A percentile compares a stretch with the other conserved stretches of the same genome.
These are phyloP conservation scores for Pseudozyma hubeiensis DNA, from an alignment of 1,284 basidiomycete species.

Conservation along the genomic window DNA sequence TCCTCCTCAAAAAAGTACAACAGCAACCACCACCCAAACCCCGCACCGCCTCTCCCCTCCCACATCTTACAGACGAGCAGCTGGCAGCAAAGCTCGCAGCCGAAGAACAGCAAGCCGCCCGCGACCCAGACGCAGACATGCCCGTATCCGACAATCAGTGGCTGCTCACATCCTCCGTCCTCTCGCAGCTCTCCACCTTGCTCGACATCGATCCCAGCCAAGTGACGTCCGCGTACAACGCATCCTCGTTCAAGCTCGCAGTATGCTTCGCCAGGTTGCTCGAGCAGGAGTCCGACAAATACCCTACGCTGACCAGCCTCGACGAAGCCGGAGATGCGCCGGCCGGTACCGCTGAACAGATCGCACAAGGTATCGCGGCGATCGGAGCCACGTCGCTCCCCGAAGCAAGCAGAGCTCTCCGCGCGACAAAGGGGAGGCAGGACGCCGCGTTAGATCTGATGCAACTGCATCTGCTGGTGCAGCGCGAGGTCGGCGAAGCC, in stretches of 20 bases:
- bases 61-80: constrained; percentile 51
- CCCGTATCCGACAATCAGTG: constrained; percentile 61
- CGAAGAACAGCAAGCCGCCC: constrained; percentile 45
- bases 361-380: constrained; percentile 42
- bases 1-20: constrained; percentile 18
- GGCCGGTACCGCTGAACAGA: constrained; percentile 35
- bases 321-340: constrained; percentile 43
- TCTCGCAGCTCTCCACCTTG: constrained; percentile 59
- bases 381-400: constrained; percentile 26
- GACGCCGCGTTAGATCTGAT: constrained; percentile 64
- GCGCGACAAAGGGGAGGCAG: constrained; percentile 60
- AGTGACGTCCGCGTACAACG: constrained; percentile 54
- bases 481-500: constrained; percentile 38
- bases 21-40: constrained; percentile 5
- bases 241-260: constrained; percentile 56
- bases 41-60: constrained; percentile 5
- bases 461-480: constrained; percentile 51
- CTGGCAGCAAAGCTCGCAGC: constrained; percentile 55
- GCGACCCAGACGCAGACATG: constrained; percentile 37
- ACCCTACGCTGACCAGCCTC: constrained; percentile 31
- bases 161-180: constrained; percentile 64
- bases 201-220: constrained; percentile 46
- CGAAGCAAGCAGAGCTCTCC: constrained; percentile 41
- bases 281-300: constrained; percentile 39
- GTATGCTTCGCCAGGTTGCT: constrained; percentile 51